These are phyloP conservation scores for Leccinum boreale DNA, from an alignment of 768 basidiomycete genomes.

Conservation along the genomic window DNA sequence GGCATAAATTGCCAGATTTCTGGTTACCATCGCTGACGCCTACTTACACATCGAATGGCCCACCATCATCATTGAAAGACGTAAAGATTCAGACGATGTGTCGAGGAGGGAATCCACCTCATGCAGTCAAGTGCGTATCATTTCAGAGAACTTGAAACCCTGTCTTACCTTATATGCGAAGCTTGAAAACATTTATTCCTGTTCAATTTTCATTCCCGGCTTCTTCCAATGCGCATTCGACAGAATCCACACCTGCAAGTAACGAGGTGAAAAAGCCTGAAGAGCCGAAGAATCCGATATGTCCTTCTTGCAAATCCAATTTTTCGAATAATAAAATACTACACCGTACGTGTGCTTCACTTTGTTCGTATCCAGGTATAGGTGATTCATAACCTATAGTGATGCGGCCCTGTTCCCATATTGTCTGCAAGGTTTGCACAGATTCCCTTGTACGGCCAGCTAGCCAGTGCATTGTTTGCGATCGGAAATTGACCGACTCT, in stretches of 20 bases:
- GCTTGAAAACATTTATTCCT: conserved; percentile 78
- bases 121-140: conserved; percentile 67
- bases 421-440: conserved; percentile 87
- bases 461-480: conserved; percentile 87
- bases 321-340: conserved; percentile 76
- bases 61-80: conserved; percentile 66
- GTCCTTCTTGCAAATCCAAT: conserved; percentile 82
- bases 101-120: conserved; percentile 73
- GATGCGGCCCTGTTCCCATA: conserved; percentile 86
- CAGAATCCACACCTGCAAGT: conserved; percentile 36
- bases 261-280: conserved; percentile 42
- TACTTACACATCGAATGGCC: conserved; percentile 61
- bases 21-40: conserved; percentile 96
- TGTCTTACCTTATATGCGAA: conserved; percentile 29
- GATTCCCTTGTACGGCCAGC: conserved; percentile 79
- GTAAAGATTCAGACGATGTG: conserved; percentile 89
- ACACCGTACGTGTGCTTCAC: conserved; percentile 49
- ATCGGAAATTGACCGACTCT: conserved; percentile 56
- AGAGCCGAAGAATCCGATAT: conserved; percentile 64
- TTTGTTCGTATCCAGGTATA: neutral
- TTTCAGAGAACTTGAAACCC: neutral
- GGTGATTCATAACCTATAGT: conserved; percentile 39
- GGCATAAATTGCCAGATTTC: conserved; percentile 91
- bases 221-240: conserved; percentile 37
- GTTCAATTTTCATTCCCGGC: conserved; percentile 69